Evolutionary conservation across 169 alveolate genomes (phyloP), one percentile per base, ranked within the genome.

Genomic region (Eimeria necatrix): DNA sequence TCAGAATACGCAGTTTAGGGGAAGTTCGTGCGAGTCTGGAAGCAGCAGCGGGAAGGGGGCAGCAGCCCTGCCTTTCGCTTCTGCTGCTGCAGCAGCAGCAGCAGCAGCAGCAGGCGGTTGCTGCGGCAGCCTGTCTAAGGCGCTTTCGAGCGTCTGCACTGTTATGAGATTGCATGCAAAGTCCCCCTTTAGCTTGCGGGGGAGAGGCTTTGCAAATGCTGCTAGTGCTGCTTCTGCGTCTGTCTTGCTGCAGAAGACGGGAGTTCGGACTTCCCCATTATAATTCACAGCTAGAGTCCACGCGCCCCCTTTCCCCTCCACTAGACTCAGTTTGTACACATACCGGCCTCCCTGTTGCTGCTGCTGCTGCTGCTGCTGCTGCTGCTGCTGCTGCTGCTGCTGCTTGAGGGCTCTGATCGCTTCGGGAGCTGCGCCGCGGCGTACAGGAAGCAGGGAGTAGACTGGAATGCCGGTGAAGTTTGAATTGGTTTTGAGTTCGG

Each of bases 351-450:
- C 46, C 78, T 18, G 78, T 3, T 68, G 26, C 49, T 71, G 83
- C 83, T 71, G 83, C 52, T 22, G 83, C 51, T 46, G 86, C 22
- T 76, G 86, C 26, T 64, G 18, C 20, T 64, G 76, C 76, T 64
- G 41, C 76, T 14, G 76, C 26, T 64, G 24, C 48, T 71, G 81
- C 81, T 71, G 81, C 51, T 22, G 83, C 51, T 46, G 87, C 24
- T 76, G 87, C 24, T 18, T 20, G 14, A 76, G 87, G 46, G 61
- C 61, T 46, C 24, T 32, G 61, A 12, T 32, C 24, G 4, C 14
- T 9, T 8, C 48, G 32, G 61, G 4, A 8, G 1, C 56, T 32
- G 48, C 18, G 20, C 26, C 46, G 0, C 14, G 10, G 64, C 46
- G 61, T 8, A 76, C 14, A 9, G 87, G 64, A 4, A n/a, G 61